Conservation (phyloP, 495 filamentous ascomycete genomes). For the Aspergillus nanangensis region DNA sequence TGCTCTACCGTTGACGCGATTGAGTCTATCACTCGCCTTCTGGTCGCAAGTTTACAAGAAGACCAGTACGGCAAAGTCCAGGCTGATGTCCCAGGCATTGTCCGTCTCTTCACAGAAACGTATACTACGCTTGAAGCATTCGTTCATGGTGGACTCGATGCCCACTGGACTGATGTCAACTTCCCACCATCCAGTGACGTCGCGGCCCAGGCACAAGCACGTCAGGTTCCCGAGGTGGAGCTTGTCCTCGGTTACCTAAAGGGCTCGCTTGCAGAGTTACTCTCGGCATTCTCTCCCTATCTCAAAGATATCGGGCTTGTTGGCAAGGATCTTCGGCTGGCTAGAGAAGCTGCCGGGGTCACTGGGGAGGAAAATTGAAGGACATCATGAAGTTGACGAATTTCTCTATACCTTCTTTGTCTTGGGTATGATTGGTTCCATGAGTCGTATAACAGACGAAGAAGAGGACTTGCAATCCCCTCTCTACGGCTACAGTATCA, state of each 20-base stretch:
- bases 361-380: constrained; percentile 18
- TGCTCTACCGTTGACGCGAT: constrained; percentile 65
- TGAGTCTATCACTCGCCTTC: constrained; percentile 62
- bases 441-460: no score
- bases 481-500: no score
- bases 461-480: no score
- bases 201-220: constrained; percentile 32
- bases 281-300: constrained; percentile 68
- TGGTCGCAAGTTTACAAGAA: constrained; percentile 69
- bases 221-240: constrained; percentile 55
- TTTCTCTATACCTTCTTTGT: no score
- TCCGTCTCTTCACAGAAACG: constrained; percentile 64
- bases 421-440: no score
- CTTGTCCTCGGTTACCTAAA: constrained; percentile 55
- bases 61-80: constrained; percentile 87
- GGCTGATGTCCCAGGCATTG: constrained; percentile 64
- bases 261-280: constrained; percentile 53
- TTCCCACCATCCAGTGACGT: constrained; percentile 39
- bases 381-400: no score
- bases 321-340: constrained; percentile 61
- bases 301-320: constrained; percentile 59
- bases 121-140: constrained; percentile 69
- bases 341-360: constrained; percentile 56
- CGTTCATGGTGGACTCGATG: constrained; percentile 45
- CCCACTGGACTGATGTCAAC: constrained; percentile 81